phyloP scores from a whole-genome alignment of 2,329 filamentous ascomycete genomes.

The Clonostachys chloroleuca region DNA sequence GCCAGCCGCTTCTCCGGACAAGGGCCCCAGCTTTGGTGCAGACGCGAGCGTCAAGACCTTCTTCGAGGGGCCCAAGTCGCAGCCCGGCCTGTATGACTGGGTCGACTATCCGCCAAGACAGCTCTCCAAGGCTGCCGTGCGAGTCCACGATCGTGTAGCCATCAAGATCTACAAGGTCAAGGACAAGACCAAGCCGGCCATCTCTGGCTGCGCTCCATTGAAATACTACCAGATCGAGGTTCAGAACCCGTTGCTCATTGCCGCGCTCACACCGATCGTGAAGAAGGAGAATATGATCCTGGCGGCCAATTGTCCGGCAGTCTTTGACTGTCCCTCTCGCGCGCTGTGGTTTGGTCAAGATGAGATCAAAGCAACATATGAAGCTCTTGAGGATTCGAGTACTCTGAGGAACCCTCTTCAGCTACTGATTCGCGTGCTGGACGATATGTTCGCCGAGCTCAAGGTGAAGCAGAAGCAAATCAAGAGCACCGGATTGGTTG shows the following conservation, averaged over 20 bases:
- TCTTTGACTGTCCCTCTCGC: constrained; percentile 32
- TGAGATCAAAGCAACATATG: constrained; percentile 27
- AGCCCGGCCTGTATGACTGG: constrained; percentile 22
- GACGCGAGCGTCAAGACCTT: constrained; percentile 27
- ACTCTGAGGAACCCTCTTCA: constrained; percentile 28
- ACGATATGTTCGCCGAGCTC: constrained; percentile 34
- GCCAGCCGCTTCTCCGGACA: background rate
- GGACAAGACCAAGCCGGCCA: constrained; percentile 30
- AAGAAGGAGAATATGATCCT: constrained; percentile 32
- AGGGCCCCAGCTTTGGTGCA: constrained; percentile 17
- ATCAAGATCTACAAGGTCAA: constrained; percentile 42
- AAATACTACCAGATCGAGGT: constrained; percentile 32
- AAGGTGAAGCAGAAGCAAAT: constrained; percentile 26
- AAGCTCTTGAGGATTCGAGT: constrained; percentile 12
- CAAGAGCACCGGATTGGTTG: constrained; percentile 27
- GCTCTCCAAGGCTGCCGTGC: constrained; percentile 26
- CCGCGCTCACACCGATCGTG: constrained; percentile 35
- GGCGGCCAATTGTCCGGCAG: constrained; percentile 24
- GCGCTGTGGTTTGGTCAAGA: constrained; percentile 38
- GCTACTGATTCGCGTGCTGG: constrained; percentile 31
- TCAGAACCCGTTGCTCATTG: constrained; percentile 34
- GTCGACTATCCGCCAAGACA: constrained; percentile 34
- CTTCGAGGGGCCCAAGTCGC: constrained; percentile 27
- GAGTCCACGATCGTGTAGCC: constrained; percentile 30
- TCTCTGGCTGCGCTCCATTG: constrained; percentile 28